Conservation (phyloP, 2,329 filamentous ascomycete species). For the Colletotrichum tanaceti region DNA sequence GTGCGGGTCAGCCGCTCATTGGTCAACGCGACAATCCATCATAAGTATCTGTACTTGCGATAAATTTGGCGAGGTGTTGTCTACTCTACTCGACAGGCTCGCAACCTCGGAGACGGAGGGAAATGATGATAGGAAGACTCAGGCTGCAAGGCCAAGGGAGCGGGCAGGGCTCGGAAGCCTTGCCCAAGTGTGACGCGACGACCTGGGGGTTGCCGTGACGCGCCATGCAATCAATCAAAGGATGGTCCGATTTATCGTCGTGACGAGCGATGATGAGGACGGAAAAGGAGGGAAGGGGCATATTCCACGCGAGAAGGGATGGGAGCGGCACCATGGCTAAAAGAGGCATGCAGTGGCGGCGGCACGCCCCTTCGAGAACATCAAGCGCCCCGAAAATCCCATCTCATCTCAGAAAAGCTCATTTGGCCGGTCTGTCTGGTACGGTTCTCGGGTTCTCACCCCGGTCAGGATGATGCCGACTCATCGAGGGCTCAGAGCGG, state of each 20-base stretch:
- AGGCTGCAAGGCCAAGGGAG: background rate
- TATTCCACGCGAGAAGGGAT: conserved; percentile 13
- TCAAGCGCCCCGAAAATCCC: conserved; percentile 4
- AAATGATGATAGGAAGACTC: background rate
- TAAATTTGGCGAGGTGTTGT: background rate
- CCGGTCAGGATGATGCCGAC: background rate
- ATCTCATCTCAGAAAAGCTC: conserved; percentile 13
- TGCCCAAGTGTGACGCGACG: conserved; percentile 3
- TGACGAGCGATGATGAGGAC: background rate
- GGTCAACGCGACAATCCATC: background rate
- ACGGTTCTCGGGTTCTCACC: background rate
- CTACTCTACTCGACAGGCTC: too few species aligned
- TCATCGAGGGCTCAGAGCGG: background rate
- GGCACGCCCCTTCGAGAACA: background rate
- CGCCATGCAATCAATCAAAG: conserved; percentile 28
- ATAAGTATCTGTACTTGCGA: background rate
- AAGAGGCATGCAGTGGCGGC: background rate
- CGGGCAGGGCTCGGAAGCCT: background rate
- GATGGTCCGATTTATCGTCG: conserved; percentile 6
- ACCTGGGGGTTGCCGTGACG: background rate
- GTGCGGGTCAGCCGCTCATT: conserved; percentile 1
- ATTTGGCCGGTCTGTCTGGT: conserved; percentile 4
- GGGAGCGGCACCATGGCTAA: background rate
- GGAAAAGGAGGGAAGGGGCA: background rate
- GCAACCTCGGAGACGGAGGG: background rate